Evolutionary conservation across 768 basidiomycete species (phyloP).

Genomic region (Mycena albidolilacea): DNA sequence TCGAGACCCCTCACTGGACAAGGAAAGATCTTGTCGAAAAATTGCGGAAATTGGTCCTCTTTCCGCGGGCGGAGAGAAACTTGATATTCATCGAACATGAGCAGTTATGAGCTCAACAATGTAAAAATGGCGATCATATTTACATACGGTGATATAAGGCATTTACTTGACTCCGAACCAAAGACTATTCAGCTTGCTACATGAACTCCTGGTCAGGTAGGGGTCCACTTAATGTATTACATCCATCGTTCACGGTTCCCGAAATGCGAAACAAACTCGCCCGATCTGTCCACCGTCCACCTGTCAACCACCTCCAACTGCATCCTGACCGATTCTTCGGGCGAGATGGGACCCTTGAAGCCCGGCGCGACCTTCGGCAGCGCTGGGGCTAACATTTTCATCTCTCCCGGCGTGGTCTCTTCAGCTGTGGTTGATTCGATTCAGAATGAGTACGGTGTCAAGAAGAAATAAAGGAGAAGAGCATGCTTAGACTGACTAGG

Average conservation of each 20-base stretch:
- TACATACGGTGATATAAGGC: too few species aligned
- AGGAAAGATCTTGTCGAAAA: too few species aligned
- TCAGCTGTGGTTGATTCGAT: background rate
- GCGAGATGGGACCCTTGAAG: conserved; percentile 32
- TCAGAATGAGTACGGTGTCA: background rate
- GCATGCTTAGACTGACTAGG: conserved; percentile 3
- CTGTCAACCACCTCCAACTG: conserved; percentile 23
- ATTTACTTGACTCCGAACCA: too few species aligned
- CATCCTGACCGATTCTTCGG: conserved; percentile 30
- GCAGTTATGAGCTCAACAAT: too few species aligned
- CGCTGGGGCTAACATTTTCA: background rate
- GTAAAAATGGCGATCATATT: too few species aligned
- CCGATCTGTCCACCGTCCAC: conserved; percentile 24
- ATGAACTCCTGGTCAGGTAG: too few species aligned
- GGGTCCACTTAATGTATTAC: background rate
- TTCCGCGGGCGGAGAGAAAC: too few species aligned
- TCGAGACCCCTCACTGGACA: too few species aligned
- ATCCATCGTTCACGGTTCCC: conserved; percentile 33
- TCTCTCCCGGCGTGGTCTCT: background rate
- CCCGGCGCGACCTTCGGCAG: conserved; percentile 7
- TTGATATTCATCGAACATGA: too few species aligned
- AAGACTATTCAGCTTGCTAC: too few species aligned
- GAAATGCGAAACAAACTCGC: conserved; percentile 33
- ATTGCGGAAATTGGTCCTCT: too few species aligned
- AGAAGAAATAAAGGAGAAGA: background rate